These are phyloP conservation scores for Rhizophora apiculata DNA, from an alignment of 345 rosid genomes.

Conservation along the genomic window DNA sequence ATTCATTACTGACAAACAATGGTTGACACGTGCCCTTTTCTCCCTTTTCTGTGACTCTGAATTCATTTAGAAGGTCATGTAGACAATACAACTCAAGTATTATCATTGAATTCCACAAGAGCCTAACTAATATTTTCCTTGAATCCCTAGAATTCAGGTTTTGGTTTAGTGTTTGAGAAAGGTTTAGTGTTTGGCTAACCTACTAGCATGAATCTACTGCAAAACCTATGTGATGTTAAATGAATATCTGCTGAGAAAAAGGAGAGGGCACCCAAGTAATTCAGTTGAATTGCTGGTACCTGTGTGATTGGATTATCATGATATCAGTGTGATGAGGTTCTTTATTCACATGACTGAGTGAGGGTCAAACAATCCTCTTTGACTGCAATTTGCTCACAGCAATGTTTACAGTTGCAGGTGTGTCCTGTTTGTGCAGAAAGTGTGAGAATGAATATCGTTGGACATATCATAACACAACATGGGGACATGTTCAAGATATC, in stretches of 20 bases:
- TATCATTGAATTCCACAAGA: neutral
- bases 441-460: constrained; percentile 15
- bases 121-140: neutral
- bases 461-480: constrained; percentile 21
- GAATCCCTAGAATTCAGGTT: neutral
- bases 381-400: constrained; percentile 8
- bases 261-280: neutral
- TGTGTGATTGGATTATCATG: neutral
- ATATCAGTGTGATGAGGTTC: neutral
- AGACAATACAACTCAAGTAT: too few species aligned
- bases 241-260: neutral
- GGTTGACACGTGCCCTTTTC: too few species aligned
- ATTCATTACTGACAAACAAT: too few species aligned
- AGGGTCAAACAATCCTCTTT: neutral
- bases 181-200: neutral
- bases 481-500: constrained; percentile 25
- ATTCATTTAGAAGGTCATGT: too few species aligned
- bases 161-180: neutral
- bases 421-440: constrained; percentile 29
- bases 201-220: neutral
- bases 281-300: neutral
- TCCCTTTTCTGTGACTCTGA: too few species aligned
- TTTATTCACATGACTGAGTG: neutral
- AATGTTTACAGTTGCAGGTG: constrained; percentile 14
- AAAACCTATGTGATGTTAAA: neutral